These are phyloP conservation scores for Fragaria vesca DNA, from an alignment of 306 rosid genomes.

Conservation along the genomic window DNA sequence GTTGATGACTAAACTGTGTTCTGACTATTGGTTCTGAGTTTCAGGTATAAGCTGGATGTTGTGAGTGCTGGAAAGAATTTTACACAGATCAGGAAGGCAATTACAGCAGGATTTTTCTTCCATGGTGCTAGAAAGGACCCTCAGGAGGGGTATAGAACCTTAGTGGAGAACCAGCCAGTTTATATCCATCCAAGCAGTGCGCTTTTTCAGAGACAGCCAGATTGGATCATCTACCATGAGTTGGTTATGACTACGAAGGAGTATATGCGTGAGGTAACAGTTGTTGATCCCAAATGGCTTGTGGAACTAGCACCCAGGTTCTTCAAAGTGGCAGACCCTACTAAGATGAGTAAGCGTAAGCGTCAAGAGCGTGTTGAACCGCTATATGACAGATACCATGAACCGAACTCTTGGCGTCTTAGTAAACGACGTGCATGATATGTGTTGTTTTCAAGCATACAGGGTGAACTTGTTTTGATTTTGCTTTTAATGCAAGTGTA, in stretches of 20 bases:
- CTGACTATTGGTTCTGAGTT: not conserved
- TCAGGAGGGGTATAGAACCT: slow-evolving; percentile 86
- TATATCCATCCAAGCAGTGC: slow-evolving; percentile 82
- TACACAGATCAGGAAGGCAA: slow-evolving; percentile 81
- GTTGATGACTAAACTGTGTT: not conserved
- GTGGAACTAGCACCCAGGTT: slow-evolving; percentile 85
- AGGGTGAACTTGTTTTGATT: not conserved
- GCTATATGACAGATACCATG: slow-evolving; percentile 82
- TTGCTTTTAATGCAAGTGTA: not conserved
- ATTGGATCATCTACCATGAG: slow-evolving; percentile 91
- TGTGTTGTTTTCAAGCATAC: slow-evolving; percentile 4
- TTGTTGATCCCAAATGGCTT: slow-evolving; percentile 84
- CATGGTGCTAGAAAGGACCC: slow-evolving; percentile 89
- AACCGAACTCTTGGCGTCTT: slow-evolving; percentile 91
- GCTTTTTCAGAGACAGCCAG: slow-evolving; percentile 81
- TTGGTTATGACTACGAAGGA: slow-evolving; percentile 87
- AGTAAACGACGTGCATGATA: slow-evolving; percentile 84
- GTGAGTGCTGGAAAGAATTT: slow-evolving; percentile 81
- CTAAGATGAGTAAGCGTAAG: slow-evolving; percentile 88
- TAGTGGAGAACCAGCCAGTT: slow-evolving; percentile 88
- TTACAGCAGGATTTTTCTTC: slow-evolving; percentile 86
- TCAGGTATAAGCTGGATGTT: slow-evolving; percentile 83
- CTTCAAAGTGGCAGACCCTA: slow-evolving; percentile 82
- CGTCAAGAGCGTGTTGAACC: slow-evolving; percentile 89
- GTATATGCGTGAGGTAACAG: slow-evolving; percentile 86